Conservation (phyloP, 2,329 filamentous ascomycete genomes). For the Colletotrichum coccodes region DNA sequence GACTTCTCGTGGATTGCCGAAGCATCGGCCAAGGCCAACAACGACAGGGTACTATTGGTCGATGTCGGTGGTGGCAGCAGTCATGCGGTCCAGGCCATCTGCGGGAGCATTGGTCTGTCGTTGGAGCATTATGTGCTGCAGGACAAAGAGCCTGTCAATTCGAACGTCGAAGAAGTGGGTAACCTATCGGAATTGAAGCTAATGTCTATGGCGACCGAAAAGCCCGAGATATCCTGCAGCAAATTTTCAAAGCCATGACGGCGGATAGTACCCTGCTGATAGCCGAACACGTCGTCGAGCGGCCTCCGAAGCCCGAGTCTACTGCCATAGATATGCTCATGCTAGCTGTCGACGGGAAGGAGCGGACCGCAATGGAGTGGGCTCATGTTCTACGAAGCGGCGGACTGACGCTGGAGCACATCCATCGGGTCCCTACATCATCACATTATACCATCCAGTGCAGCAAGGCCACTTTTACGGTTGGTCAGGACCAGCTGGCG, state of each 20-base stretch:
- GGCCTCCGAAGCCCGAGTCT: conserved; percentile 36
- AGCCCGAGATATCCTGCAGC: conserved; percentile 41
- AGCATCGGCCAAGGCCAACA: not conserved
- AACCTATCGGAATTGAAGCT: not conserved
- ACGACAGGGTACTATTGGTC: conserved; percentile 38
- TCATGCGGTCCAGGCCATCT: conserved; percentile 33
- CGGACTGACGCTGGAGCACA: not conserved
- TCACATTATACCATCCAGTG: not conserved
- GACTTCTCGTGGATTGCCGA: conserved; percentile 42
- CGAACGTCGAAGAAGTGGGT: not conserved
- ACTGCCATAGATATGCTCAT: conserved; percentile 42
- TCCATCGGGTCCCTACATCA: not conserved
- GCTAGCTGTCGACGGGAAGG: conserved; percentile 43
- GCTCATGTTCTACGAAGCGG: not conserved
- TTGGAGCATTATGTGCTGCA: conserved; percentile 28
- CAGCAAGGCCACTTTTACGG: not conserved
- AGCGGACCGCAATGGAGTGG: conserved; percentile 39
- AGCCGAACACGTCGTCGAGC: conserved; percentile 41
- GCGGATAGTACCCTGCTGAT: conserved; percentile 45
- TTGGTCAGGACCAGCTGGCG: not conserved
- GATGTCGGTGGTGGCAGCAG: conserved; percentile 46
- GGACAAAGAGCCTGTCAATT: conserved; percentile 33
- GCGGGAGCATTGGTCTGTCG: not conserved
- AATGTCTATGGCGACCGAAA: conserved; percentile 40
- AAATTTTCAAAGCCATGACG: conserved; percentile 41